Percentiles rank a stretch among this genome's conserved stretches.
Evolutionary conservation across 495 filamentous ascomycete genomes (phyloP).

Genomic region (Pyronema omphalodes): DNA sequence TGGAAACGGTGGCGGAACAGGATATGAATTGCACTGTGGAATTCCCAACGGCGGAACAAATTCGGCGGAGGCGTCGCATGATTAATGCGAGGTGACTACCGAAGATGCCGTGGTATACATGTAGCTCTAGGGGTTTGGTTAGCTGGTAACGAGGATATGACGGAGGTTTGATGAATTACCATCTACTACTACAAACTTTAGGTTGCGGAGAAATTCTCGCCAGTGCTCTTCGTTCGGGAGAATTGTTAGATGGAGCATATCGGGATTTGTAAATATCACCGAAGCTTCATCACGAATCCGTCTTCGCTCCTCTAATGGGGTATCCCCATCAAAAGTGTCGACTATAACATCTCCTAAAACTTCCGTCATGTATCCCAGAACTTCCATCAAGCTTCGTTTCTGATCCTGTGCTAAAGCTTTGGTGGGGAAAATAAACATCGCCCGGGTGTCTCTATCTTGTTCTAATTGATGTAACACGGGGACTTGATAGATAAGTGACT

Average conservation of each 20-base stretch:
- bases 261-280: slow-evolving; percentile 95
- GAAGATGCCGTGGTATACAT: slow-evolving; percentile 92
- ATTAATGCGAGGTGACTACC: slow-evolving; percentile 87
- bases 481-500: slow-evolving; percentile 90
- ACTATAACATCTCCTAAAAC: slow-evolving; percentile 57
- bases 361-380: slow-evolving; percentile 55
- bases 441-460: slow-evolving; percentile 51
- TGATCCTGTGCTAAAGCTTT: slow-evolving; percentile 97
- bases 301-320: slow-evolving; percentile 59
- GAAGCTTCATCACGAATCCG: slow-evolving; percentile 70
- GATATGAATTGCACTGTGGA: slow-evolving; percentile 79
- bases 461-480: slow-evolving; percentile 83
- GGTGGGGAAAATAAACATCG: slow-evolving; percentile 97
- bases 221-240: slow-evolving; percentile 80
- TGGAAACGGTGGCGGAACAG: slow-evolving; percentile 92
- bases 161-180: slow-evolving; percentile 27
- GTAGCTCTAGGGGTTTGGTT: slow-evolving; percentile 48
- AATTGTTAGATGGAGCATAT: slow-evolving; percentile 94
- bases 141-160: not conserved
- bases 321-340: slow-evolving; percentile 94
- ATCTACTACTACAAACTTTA: slow-evolving; percentile 61
- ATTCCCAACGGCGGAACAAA: slow-evolving; percentile 87
- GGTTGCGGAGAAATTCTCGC: slow-evolving; percentile 71
- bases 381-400: slow-evolving; percentile 65
- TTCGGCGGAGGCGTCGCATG: slow-evolving; percentile 74